Base-by-base conservation (phyloP, 345 rosid species). In the Litchi chinensis region DNA sequence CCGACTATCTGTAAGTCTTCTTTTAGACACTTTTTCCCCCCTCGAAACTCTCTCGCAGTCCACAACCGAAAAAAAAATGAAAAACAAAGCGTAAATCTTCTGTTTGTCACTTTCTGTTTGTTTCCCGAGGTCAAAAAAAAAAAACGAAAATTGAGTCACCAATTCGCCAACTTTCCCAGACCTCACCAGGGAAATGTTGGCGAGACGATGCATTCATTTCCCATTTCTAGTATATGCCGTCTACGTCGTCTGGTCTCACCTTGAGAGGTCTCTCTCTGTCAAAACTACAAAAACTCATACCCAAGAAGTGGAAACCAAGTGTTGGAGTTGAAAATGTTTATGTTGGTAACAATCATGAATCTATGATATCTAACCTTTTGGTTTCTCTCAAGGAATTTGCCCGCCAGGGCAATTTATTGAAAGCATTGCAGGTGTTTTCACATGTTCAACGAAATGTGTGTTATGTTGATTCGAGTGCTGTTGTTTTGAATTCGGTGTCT, bases 321-420 rank as follows among this genome's bases (percentile, higher is more conserved):
- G 59, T 64, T 9, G 70, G 71, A 70, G 75, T 67, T 8, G 70
- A 74, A 69, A 78, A 65, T 54, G 70, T n/a, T 71, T 73, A 70
- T 10, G 18, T 16, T 19, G 6, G 24, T 39, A 44, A 69, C 43
- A 39, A 71, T 73, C 48, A 78, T 80, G 82, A 74, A 22, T 72
- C 69, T 79, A 88, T 92, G 97, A 81, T 89, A 39, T 83, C 84
- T 78, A 82, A 16, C 39, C 82, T 89, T 83, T 54, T 81, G 11
- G 80, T 65, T 68, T 83, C 85, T 76, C 83, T 92, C 0, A 80
- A 81, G 59, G 87, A 88, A 69, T 80, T 76, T 74, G 79, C 83
- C 64, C 32, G 80, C 74, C 87, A 76, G 10, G 91, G 90, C 70
- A 82, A 72, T 79, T 80, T 90, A 46, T 81, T 67, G 1, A 85